Evolutionary conservation across 176 grass and related monocot genomes (phyloP).

Genomic region (Avena insularis): DNA sequence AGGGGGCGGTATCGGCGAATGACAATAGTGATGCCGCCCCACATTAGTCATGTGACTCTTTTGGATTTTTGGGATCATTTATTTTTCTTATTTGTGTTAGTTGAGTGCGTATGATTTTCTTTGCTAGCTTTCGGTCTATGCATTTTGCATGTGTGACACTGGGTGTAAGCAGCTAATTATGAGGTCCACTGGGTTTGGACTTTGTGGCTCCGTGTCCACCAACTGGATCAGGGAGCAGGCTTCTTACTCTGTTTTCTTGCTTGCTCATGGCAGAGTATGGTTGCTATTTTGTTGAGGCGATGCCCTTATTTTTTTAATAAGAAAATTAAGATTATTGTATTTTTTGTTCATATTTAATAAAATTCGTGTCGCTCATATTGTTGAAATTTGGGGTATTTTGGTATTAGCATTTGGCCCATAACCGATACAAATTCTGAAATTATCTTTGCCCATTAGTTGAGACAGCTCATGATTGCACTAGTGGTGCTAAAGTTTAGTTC

Average conservation of each 20-base stretch:
- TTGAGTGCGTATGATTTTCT: not conserved
- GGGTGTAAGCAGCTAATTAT: conserved; percentile 46
- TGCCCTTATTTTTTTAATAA: not conserved
- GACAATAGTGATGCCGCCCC: conserved; percentile 28
- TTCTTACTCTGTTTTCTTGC: not conserved
- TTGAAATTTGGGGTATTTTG: no score
- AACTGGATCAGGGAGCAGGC: conserved; percentile 24
- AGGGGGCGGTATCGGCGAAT: conserved; percentile 39
- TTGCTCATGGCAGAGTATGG: not conserved
- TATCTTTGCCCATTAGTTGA: no score
- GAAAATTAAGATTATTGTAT: no score
- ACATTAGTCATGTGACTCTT: conserved; percentile 47
- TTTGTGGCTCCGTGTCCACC: conserved; percentile 24
- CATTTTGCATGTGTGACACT: conserved; percentile 52
- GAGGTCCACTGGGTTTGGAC: conserved; percentile 59
- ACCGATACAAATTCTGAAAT: no score
- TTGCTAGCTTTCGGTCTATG: not conserved
- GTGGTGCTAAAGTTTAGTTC: no score
- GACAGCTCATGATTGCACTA: no score
- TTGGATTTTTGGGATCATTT: conserved; percentile 38
- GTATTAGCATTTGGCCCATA: no score
- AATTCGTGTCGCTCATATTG: no score
- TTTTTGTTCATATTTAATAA: no score
- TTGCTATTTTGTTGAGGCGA: not conserved
- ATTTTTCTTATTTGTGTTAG: not conserved